Conservation (phyloP, 1,139 yeast genomes). For the Kodamaea suecica region DNA sequence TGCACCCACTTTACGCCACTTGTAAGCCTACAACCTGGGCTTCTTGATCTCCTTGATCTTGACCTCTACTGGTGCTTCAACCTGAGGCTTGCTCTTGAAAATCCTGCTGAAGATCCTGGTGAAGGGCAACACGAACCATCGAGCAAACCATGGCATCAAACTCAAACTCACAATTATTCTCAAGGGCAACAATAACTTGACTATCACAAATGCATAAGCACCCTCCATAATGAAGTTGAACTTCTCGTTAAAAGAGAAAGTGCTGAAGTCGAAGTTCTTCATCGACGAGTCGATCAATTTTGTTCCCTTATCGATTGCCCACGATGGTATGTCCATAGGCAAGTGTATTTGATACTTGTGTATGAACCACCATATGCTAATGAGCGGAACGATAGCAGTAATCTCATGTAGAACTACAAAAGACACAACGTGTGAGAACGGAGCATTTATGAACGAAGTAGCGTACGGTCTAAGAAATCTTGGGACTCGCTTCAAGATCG, state of each 20-base stretch:
- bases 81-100: slow-evolving; percentile 10
- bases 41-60: slow-evolving; percentile 24
- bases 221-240: slow-evolving; percentile 68
- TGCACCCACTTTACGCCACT: no score
- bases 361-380: slow-evolving; percentile 72
- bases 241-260: slow-evolving; percentile 48
- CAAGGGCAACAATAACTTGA: slow-evolving; percentile 61
- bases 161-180: slow-evolving; percentile 56
- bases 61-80: slow-evolving; percentile 7
- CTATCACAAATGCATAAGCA: slow-evolving; percentile 82
- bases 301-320: slow-evolving; percentile 62
- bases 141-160: slow-evolving; percentile 68
- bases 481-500: slow-evolving; percentile 45
- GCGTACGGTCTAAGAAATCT: slow-evolving; percentile 50
- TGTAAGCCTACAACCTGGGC: slow-evolving; percentile 36
- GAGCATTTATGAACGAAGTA: slow-evolving; percentile 51
- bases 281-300: slow-evolving; percentile 52
- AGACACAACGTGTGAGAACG: slow-evolving; percentile 67
- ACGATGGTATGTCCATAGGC: slow-evolving; percentile 60
- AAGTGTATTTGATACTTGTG: slow-evolving; percentile 47
- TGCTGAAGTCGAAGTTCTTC: slow-evolving; percentile 30
- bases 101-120: slow-evolving; percentile 31
- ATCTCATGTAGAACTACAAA: slow-evolving; percentile 81
- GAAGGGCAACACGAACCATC: slow-evolving; percentile 54
- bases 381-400: slow-evolving; percentile 77